Base-by-base conservation (phyloP, 208 protist species). In the Wallacemonas sp. region DNA sequence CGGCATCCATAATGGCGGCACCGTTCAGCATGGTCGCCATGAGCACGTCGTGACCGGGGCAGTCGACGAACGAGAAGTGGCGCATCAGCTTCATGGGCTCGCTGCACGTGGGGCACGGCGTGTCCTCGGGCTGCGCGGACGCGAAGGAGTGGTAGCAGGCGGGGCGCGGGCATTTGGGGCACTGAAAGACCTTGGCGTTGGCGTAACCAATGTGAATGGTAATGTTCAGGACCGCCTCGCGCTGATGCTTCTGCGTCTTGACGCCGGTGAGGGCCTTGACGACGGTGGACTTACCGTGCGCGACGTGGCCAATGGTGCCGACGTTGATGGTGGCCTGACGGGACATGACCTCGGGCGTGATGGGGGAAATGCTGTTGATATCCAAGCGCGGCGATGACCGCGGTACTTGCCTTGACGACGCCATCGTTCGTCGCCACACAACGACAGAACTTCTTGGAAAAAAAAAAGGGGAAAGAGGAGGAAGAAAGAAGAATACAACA, bases 1-100 rank as follows among this genome's bases (percentile, higher is more conserved):
- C 99, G 18, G 98, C 99, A 77, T 99, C 99, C 99, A 99, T 99
- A 74, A 99, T 99, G 67, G 99, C 98, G 22, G 99, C 99, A 65
- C 98, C 99, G 95, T 99, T 99, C 36, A 99, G 93, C 99, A 99
- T 99, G 48, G 99, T 99, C 25, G 99, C 98, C 99, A 99, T 99
- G 44, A 99, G 97, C 82, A 99, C 98, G 89, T 99, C 99, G 91
- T 99, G 99, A 59, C 97, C 98, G 44, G 98, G 98, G 84, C 98
- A 99, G 88, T 99, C 98, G 22, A 99, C 98, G 82, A 99, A 99
- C 39, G 98, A 99, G 48, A 99, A 98, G 79, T 99, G 98, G 38
- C 97, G 81, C 57, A 79, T 77, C 57, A 97, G 80, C 61, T 74
- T 85, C 77, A 96, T 85, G 57, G 76, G 50, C 46, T 72, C 76